These are phyloP conservation scores for Tetraselmis striata DNA, from an alignment of 139 green algal genomes.

Conservation along the genomic window DNA sequence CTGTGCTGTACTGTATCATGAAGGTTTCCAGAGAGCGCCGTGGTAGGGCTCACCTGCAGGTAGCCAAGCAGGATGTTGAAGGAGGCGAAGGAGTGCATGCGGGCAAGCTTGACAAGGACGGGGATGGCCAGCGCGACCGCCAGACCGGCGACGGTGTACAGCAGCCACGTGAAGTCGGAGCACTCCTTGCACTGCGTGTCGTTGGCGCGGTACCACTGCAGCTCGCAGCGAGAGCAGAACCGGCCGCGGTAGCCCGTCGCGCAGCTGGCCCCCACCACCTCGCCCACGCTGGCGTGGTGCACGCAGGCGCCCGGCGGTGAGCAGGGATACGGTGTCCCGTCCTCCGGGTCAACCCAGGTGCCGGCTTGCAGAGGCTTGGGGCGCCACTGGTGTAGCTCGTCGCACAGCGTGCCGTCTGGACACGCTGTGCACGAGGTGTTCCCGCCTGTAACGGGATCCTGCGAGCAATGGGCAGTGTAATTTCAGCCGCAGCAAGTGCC, in stretches of 20 bases:
- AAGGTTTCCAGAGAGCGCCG: no score
- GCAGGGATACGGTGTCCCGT: background rate
- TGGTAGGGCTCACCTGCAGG: background rate
- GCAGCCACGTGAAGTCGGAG: background rate
- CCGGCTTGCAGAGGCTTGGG: background rate
- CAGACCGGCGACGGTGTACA: background rate
- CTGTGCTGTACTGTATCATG: no score
- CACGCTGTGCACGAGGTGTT: background rate
- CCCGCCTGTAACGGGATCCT: background rate
- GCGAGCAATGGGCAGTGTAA: no score
- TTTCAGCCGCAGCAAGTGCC: no score
- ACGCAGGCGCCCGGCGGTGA: background rate
- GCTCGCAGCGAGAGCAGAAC: background rate
- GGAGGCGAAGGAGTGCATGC: background rate
- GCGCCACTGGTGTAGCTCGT: background rate
- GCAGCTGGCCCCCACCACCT: background rate
- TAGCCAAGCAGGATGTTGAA: conserved; percentile 1
- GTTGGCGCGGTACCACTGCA: background rate
- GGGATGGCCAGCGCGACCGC: background rate
- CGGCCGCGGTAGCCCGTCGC: background rate
- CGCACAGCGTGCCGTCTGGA: background rate
- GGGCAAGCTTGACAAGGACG: background rate
- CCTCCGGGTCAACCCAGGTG: background rate
- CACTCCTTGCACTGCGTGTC: background rate
- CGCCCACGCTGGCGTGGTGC: background rate